Conservation (phyloP, 192 early-diverging fungal genomes). For the Lunasporangiospora selenospora region DNA sequence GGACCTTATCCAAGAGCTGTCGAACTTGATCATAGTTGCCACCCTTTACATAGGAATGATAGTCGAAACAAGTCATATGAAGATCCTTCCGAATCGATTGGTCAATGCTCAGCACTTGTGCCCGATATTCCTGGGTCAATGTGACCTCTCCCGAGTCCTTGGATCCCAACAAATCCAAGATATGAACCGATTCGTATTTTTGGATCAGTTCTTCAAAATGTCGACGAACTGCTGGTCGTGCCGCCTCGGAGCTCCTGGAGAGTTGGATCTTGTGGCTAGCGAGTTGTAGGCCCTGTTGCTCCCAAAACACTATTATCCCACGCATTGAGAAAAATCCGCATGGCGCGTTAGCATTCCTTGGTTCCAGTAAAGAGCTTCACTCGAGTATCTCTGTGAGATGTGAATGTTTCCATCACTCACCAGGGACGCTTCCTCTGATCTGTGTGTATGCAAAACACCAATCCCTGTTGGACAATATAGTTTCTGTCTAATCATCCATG, state of each 20-base stretch:
- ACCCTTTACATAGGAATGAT: slow-evolving; percentile 78
- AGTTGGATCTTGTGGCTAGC: slow-evolving; percentile 87
- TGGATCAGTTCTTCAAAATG: slow-evolving; percentile 77
- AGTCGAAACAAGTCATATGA: slow-evolving; percentile 82
- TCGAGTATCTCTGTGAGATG: neutral
- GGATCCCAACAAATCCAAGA: slow-evolving; percentile 79
- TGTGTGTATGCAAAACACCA: slow-evolving; percentile 80
- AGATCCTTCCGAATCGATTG: slow-evolving; percentile 55
- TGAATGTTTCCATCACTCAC: slow-evolving; percentile 28
- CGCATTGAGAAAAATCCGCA: neutral
- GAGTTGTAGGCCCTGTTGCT: slow-evolving; percentile 89
- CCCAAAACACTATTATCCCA: slow-evolving; percentile 84
- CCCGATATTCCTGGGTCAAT: slow-evolving; percentile 72
- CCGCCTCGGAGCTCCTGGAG: slow-evolving; percentile 80
- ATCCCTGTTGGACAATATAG: slow-evolving; percentile 67
- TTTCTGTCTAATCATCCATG: slow-evolving; percentile 89
- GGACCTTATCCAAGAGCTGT: slow-evolving; percentile 62
- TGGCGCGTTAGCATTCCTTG: neutral
- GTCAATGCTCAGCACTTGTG: slow-evolving; percentile 47
- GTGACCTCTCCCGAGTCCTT: slow-evolving; percentile 75
- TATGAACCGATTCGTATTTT: slow-evolving; percentile 77
- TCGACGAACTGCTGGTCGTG: slow-evolving; percentile 79
- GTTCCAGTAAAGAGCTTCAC: neutral
- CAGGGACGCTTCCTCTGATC: slow-evolving; percentile 85
- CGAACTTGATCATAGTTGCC: slow-evolving; percentile 79